Conservation (phyloP, 75 land plant species). For the Cunninghamia lanceolata region DNA sequence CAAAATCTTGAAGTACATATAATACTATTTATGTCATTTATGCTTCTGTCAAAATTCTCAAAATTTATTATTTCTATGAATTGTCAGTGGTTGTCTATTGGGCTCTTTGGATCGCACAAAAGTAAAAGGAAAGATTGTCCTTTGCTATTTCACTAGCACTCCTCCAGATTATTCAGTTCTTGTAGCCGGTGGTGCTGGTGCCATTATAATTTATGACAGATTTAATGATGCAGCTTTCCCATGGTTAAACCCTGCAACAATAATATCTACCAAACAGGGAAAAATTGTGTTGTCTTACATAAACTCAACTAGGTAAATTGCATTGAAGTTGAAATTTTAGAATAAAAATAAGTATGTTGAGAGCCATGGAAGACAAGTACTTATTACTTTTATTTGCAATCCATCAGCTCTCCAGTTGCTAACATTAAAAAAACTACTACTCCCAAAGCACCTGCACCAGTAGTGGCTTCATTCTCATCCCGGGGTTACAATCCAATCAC, state of each 20-base stretch:
- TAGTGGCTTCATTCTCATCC: conserved; percentile 63
- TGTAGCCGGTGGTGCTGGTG: conserved; percentile 33
- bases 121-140: conserved; percentile 5
- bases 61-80: background rate
- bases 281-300: conserved; percentile 1
- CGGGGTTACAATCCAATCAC: conserved; percentile 46
- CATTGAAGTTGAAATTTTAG: background rate
- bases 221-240: background rate
- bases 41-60: background rate
- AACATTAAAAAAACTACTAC: background rate
- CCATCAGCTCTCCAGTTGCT: background rate
- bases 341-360: too few species aligned
- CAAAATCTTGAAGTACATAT: too few species aligned
- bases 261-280: background rate
- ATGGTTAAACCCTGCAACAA: conserved; percentile 4
- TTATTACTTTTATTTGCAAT: background rate
- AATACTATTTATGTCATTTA: background rate
- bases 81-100: conserved; percentile 15
- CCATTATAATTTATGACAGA: background rate
- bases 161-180: background rate
- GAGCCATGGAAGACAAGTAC: too few species aligned
- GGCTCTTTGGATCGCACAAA: background rate
- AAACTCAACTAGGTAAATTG: background rate
- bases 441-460: conserved; percentile 27
- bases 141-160: background rate